Conservation (phyloP, 345 rosid species). For the Passiflora organensis region DNA sequence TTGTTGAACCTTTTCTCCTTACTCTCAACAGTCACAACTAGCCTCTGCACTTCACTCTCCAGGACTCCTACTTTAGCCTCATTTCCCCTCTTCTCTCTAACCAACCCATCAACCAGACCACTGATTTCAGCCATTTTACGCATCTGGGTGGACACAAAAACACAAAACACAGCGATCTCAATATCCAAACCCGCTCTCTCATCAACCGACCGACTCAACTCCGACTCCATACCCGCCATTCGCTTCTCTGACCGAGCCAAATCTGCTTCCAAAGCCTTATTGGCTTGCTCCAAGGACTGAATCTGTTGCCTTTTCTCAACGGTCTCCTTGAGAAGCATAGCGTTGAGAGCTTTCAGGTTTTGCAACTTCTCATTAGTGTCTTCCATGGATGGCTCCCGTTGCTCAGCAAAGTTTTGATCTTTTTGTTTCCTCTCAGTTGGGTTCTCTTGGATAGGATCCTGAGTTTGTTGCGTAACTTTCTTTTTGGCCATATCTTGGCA, state of each 20-base stretch:
- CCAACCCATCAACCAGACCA: slow-evolving; percentile 23
- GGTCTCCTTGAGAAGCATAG: slow-evolving; percentile 49
- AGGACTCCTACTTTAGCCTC: slow-evolving; percentile 35
- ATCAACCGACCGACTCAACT: slow-evolving; percentile 33
- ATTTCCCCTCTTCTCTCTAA: slow-evolving; percentile 28
- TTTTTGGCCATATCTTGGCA: slow-evolving; percentile 39
- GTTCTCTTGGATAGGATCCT: slow-evolving; percentile 12
- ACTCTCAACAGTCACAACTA: slow-evolving; percentile 26
- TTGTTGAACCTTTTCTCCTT: slow-evolving; percentile 25
- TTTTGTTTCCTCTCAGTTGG: slow-evolving; percentile 10
- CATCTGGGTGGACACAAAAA: slow-evolving; percentile 36
- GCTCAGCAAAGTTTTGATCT: slow-evolving; percentile 5
- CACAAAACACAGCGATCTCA: slow-evolving; percentile 32
- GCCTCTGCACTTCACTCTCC: slow-evolving; percentile 26
- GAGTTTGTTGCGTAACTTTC: slow-evolving; percentile 28
- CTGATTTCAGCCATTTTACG: slow-evolving; percentile 36
- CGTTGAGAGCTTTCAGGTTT: slow-evolving; percentile 54
- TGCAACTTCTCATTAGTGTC: slow-evolving; percentile 41
- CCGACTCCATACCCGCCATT: slow-evolving; percentile 25
- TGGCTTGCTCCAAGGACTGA: slow-evolving; percentile 36
- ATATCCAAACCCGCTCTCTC: slow-evolving; percentile 39
- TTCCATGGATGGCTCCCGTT: slow-evolving; percentile 29
- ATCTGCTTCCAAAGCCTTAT: slow-evolving; percentile 41
- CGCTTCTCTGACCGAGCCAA: slow-evolving; percentile 25
- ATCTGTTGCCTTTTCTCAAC: slow-evolving; percentile 45